A percentile compares a stretch with the other conserved stretches of the same genome.
These are phyloP conservation scores for Trypanosoma platydactyli DNA, from an alignment of 208 protist genomes.

Conservation along the genomic window DNA sequence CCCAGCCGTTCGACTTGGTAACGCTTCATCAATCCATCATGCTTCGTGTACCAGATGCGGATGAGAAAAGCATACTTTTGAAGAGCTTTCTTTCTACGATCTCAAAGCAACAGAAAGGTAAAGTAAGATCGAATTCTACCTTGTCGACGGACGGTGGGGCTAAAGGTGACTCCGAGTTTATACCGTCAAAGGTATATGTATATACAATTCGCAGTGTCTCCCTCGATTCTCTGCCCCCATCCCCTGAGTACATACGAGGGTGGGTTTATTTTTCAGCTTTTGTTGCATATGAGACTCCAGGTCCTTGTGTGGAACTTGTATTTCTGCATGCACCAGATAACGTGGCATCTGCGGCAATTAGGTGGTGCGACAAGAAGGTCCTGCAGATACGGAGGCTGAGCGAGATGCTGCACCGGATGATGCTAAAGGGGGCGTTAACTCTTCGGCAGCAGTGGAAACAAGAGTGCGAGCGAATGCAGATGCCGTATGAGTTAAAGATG, in stretches of 20 bases:
- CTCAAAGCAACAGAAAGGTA: background rate
- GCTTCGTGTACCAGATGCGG: conserved; percentile 2
- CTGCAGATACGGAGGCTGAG: conserved; percentile 19
- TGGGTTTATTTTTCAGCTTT: conserved; percentile 32
- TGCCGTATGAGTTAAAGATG: no score
- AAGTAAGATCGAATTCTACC: no score
- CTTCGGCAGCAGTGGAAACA: background rate
- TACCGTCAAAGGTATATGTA: conserved; percentile 14
- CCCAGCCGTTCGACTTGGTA: conserved; percentile 25
- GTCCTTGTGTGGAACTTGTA: conserved; percentile 7
- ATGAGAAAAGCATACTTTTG: conserved; percentile 11
- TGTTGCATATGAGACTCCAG: conserved; percentile 32
- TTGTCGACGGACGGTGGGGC: no score
- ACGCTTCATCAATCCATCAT: conserved; percentile 10
- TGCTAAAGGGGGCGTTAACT: background rate
- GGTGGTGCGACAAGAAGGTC: conserved; percentile 11
- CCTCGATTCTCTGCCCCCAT: background rate
- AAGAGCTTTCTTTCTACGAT: conserved; percentile 2
- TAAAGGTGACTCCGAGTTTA: background rate
- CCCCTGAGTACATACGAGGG: conserved; percentile 12
- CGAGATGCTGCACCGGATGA: conserved; percentile 26
- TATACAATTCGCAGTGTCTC: conserved; percentile 28
- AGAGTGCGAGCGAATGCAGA: background rate
- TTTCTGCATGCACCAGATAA: conserved; percentile 17
- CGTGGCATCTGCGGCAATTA: background rate